Evolutionary conservation across 1,284 basidiomycete genomes (phyloP), one percentile per base, ranked within the genome.

Genomic region (Earliella scabrosa): DNA sequence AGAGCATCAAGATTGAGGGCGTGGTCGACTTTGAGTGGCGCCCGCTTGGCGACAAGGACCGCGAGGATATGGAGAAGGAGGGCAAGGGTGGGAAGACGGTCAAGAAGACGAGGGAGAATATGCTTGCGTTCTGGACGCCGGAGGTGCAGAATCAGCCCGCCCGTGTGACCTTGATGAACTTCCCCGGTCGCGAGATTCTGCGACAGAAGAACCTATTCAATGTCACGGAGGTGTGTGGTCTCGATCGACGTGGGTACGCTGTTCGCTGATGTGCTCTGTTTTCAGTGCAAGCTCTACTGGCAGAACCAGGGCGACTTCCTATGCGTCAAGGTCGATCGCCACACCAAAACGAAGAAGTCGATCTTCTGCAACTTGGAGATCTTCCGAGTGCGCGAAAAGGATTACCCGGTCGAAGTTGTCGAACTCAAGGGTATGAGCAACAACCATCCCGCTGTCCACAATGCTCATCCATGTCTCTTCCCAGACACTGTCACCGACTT

Each of bases 1-100:
- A 98, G 81, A 94, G 91, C 66, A 80, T 99, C 76, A 98, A 98
- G 80, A 93, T 99, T 58, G 96, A 99, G 67, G 97, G 97, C 23
- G 97, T 99, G 34, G 83, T 96, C 63, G 97, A 99, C 77, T 99
- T 99, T 74, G 97, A 99, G 77, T 99, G 97, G 97, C 95, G 94
- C 68, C 97, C 97, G 31, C 84, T 91, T 61, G 89, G 93, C 55
- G 96, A 98, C 68, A 92, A 88, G 74, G 95, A 96, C 66, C 84
- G 79, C 55, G 90, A 93, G 58, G 90, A 92, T 60, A 79, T 75
- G 36, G 85, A 85, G 66, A 90, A 85, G 67, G 81, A 82, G 40
- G 70, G 73, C 23, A 76, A 73, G 60, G 66, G 71, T 5, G 72
- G 71, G 11, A 59, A 54, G 31, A 45, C 48, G 49, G 31, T 34